Evolutionary conservation across 768 basidiomycete genomes (phyloP).

Genomic region (Hortiboletus campestris): DNA sequence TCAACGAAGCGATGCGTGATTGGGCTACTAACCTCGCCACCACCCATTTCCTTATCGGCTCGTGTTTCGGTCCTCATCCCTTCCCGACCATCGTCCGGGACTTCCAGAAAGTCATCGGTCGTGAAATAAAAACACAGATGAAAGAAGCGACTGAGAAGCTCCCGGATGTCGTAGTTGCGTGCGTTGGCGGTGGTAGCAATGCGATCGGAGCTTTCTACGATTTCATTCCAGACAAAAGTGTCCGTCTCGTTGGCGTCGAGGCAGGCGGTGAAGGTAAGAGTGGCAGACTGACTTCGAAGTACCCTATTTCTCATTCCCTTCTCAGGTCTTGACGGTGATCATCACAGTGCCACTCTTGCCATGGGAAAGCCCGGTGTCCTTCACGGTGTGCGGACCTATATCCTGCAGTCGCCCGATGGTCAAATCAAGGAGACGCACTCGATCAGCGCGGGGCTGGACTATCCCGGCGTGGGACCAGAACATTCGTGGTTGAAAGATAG

Average conservation of each 20-base stretch:
- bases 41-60: constrained; percentile 1
- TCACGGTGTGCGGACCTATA: neutral
- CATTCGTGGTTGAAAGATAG: neutral
- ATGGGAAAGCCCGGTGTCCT: neutral
- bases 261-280: neutral
- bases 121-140: neutral
- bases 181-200: neutral
- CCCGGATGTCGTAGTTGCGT: neutral
- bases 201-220: neutral
- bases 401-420: neutral
- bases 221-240: neutral
- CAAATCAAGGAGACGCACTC: neutral
- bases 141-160: neutral
- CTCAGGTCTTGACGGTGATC: constrained; percentile 1
- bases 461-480: neutral
- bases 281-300: neutral
- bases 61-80: constrained; percentile 1
- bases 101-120: constrained; percentile 1
- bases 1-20: constrained; percentile 3
- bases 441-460: neutral
- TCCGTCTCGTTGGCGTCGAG: neutral
- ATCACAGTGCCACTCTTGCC: neutral
- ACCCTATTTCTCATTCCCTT: neutral
- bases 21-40: neutral
- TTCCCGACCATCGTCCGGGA: constrained; percentile 3